phyloP scores from a whole-genome alignment of 441 rosid genomes.

The Adansonia grandidieri region DNA sequence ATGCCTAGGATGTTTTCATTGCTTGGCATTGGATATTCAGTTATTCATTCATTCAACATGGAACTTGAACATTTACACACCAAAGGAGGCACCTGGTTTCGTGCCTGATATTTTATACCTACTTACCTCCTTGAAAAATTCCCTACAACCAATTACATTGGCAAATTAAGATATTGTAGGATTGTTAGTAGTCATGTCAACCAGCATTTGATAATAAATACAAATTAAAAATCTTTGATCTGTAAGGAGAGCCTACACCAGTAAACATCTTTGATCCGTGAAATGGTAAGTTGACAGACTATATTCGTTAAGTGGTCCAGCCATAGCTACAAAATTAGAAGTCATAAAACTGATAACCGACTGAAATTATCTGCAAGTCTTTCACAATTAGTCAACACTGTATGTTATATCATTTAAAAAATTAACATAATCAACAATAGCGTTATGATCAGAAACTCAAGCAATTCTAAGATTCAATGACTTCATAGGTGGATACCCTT shows the following conservation, averaged over 20 bases:
- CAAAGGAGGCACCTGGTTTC: conserved; percentile 11
- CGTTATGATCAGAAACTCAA: background rate
- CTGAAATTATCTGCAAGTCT: background rate
- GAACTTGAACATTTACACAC: conserved; percentile 9
- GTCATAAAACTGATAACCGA: conserved; percentile 4
- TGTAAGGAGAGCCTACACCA: conserved; percentile 7
- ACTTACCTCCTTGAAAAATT: conserved; percentile 11
- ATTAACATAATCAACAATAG: background rate
- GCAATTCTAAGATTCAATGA: background rate
- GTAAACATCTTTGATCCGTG: background rate
- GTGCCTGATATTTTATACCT: conserved; percentile 9
- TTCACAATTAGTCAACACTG: background rate
- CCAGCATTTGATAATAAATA: conserved; percentile 11
- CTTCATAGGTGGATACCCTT: background rate
- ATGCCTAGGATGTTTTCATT: conserved; percentile 7
- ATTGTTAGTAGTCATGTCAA: background rate
- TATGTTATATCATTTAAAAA: conserved; percentile 10
- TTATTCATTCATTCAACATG: conserved; percentile 12
- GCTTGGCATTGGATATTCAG: conserved; percentile 2
- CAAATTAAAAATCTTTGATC: conserved; percentile 6
- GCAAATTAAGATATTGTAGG: background rate
- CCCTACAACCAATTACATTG: background rate
- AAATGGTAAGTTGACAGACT: conserved; percentile 15
- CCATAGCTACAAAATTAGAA: background rate
- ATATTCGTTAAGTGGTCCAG: background rate